phyloP scores from a whole-genome alignment of 2,329 filamentous ascomycete genomes.

The Pezicula radicicola region DNA sequence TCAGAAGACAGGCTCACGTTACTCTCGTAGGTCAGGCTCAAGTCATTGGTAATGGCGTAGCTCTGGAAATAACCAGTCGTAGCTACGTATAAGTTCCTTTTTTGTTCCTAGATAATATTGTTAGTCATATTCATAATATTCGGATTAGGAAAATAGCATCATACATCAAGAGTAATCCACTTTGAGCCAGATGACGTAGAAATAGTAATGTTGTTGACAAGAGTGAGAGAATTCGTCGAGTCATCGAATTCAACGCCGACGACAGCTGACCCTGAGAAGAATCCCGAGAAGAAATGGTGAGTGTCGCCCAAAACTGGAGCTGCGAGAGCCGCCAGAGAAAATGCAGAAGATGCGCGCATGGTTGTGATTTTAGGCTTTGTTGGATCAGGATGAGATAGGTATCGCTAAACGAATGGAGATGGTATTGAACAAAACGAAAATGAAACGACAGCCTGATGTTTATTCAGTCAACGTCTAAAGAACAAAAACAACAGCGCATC shows the following conservation, averaged over 20 bases:
- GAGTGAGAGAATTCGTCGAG: slow-evolving; percentile 18
- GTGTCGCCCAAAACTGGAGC: slow-evolving; percentile 2
- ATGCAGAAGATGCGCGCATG: not conserved
- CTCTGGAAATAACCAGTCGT: slow-evolving; percentile 14
- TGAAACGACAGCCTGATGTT: too few relatives aligned
- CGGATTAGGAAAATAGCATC: not conserved
- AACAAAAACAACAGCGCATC: too few relatives aligned
- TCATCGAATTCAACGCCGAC: slow-evolving; percentile 28
- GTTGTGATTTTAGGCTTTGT: too few relatives aligned
- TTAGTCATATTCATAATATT: not conserved
- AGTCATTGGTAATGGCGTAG: slow-evolving; percentile 14
- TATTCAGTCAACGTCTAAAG: too few relatives aligned
- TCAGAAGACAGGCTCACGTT: slow-evolving; percentile 10
- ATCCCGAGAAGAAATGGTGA: slow-evolving; percentile 14
- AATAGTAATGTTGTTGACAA: slow-evolving; percentile 18
- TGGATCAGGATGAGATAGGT: too few relatives aligned
- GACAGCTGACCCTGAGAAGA: slow-evolving; percentile 11
- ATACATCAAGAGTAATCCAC: slow-evolving; percentile 18
- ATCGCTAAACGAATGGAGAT: too few relatives aligned
- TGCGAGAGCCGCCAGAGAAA: not conserved
- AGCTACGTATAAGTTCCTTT: slow-evolving; percentile 16
- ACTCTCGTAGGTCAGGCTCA: slow-evolving; percentile 12
- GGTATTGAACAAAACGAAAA: too few relatives aligned
- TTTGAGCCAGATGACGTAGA: slow-evolving; percentile 17
- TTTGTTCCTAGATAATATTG: slow-evolving; percentile 1